phyloP scores from a whole-genome alignment of 2,329 filamentous ascomycete genomes.

The Stagonosporopsis vannaccii region DNA sequence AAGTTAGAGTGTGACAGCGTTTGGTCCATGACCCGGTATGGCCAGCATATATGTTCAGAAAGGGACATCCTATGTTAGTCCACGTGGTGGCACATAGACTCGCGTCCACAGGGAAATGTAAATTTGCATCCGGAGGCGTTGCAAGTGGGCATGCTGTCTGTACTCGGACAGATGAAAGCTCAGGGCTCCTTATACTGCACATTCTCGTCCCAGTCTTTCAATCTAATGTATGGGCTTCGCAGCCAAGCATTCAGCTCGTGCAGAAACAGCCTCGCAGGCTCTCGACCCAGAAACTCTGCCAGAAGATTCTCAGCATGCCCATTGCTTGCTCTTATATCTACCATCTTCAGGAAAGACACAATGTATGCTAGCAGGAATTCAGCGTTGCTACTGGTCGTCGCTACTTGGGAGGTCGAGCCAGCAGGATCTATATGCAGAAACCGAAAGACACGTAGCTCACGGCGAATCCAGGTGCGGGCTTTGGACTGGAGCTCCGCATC shows the following conservation, averaged over 20 bases:
- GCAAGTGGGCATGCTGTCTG: neutral
- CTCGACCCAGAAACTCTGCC: constrained; percentile 76
- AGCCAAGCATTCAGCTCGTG: constrained; percentile 87
- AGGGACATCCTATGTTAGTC: too few relatives aligned
- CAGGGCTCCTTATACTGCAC: constrained; percentile 70
- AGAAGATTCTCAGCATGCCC: constrained; percentile 83
- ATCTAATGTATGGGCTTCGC: constrained; percentile 75
- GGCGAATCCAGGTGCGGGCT: constrained; percentile 80
- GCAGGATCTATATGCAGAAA: constrained; percentile 64
- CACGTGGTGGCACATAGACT: too few relatives aligned
- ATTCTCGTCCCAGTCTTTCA: constrained; percentile 80
- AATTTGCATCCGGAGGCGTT: neutral
- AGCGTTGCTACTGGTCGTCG: constrained; percentile 66
- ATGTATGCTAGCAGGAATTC: constrained; percentile 90
- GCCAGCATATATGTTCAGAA: too few relatives aligned
- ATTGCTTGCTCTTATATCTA: constrained; percentile 79
- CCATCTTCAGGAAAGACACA: constrained; percentile 79
- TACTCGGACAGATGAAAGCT: too few relatives aligned
- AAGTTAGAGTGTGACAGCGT: too few relatives aligned
- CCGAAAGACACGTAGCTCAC: constrained; percentile 83
- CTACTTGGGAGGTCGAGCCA: constrained; percentile 26
- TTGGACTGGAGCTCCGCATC: constrained; percentile 75
- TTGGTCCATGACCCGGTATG: too few relatives aligned
- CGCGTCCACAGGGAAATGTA: neutral
- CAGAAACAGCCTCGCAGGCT: constrained; percentile 76